Base-by-base conservation (phyloP, 768 basidiomycete genomes). In the Termitomyces sp. region DNA sequence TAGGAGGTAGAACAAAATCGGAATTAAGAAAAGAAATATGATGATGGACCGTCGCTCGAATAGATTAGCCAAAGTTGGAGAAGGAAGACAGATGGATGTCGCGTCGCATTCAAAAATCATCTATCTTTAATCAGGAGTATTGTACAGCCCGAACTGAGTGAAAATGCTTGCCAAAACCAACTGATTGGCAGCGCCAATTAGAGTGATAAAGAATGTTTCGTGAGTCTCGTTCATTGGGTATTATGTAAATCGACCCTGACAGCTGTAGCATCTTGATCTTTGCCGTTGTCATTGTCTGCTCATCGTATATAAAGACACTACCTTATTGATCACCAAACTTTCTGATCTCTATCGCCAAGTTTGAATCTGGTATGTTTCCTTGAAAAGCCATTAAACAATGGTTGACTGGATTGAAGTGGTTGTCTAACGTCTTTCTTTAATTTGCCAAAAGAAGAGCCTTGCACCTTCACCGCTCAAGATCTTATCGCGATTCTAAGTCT, bases 401-500 rank as follows among this genome's bases (percentile, higher is more conserved):
- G 6, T 30, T 18, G 12, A 53, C n/a, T 20, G 1, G 3, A 6
- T 30, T 30, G 6, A 30, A 7, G 30, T 30, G 6, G 38, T 40
- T 6, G 18, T 32, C 18, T 32, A 18, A 45, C 32, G 4, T 57
- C 57, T 18, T 59, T 64, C 22, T 58, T 7, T 30, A 7, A 30
- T 30, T 30, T 30, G 1, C 30, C 60, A 4, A 33, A 33, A 40
- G 63, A 64, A 32, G 38, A 42, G 22, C 56, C 56, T 50, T 58
- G 58, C 8, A 48, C 42, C 6, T 61, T 64, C 57, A 58, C 60
- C 13, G 53, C 56, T 8, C 47, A 59, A n/a, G 61, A 59, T 49
- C 52, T 64, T 7, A 57, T 64, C 13, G 58, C 55, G 16, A 64
- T 62, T 18, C 16, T 64, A 16, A 40, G 40, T 16, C 26, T 38